phyloP scores from a whole-genome alignment of 2,329 filamentous ascomycete species.

The Phialemoniopsis sp. region DNA sequence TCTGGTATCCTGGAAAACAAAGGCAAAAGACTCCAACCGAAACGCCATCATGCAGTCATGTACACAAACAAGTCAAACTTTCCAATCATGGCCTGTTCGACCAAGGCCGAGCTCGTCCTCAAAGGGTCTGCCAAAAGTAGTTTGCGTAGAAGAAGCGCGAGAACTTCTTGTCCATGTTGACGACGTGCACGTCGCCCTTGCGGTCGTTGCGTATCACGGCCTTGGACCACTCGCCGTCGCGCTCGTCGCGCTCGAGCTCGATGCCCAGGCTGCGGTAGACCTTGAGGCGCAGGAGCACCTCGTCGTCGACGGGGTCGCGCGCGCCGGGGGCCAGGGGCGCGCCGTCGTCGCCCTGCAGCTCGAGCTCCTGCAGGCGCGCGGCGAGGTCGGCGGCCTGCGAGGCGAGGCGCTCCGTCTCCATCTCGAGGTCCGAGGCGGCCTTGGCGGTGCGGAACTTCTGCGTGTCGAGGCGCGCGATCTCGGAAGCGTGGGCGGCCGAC shows the following conservation, averaged over 20 bases:
- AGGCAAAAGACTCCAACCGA: neutral
- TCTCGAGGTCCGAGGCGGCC: constrained; percentile 80
- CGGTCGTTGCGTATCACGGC: constrained; percentile 80
- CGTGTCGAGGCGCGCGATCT: constrained; percentile 84
- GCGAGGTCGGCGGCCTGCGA: constrained; percentile 72
- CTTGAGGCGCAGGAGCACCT: constrained; percentile 72
- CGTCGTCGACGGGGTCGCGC: constrained; percentile 51
- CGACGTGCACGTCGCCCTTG: constrained; percentile 89
- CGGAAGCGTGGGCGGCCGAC: constrained; percentile 72
- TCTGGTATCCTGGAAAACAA: neutral
- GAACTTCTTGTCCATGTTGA: constrained; percentile 92
- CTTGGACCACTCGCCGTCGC: constrained; percentile 74
- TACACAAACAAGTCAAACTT: neutral
- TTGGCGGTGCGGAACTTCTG: constrained; percentile 96
- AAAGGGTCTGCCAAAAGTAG: constrained; percentile 91
- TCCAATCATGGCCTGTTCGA: neutral
- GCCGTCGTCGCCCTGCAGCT: constrained; percentile 83
- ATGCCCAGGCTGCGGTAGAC: constrained; percentile 90
- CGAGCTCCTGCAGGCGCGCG: constrained; percentile 73
- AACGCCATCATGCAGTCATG: neutral
- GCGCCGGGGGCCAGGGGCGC: constrained; percentile 18
- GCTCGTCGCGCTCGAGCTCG: constrained; percentile 74
- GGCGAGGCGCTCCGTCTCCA: constrained; percentile 89
- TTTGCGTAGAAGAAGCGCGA: constrained; percentile 90
- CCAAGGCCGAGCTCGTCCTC: too few species aligned